Conservation (phyloP, 1,284 basidiomycete genomes). For the Lentinula novae-zelandiae region DNA sequence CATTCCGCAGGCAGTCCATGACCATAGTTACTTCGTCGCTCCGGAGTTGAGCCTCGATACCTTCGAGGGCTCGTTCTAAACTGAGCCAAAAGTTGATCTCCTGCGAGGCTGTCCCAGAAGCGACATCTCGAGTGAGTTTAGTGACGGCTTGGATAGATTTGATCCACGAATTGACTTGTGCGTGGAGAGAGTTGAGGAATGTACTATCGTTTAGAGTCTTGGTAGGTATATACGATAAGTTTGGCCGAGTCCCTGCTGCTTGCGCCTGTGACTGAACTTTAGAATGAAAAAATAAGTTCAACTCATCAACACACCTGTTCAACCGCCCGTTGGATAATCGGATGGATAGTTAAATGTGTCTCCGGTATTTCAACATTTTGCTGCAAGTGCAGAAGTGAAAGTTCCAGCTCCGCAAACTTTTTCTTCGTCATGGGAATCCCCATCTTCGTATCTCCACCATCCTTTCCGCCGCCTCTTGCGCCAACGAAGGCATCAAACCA, state of each 20-base stretch:
- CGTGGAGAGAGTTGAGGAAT: conserved; percentile 93
- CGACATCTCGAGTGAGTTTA: conserved; percentile 90
- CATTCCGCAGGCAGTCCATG: conserved; percentile 92
- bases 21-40: conserved; percentile 94
- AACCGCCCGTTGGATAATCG: conserved; percentile 84
- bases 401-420: conserved; percentile 97
- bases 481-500: conserved; percentile 98
- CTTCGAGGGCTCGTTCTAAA: conserved; percentile 90
- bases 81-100: conserved; percentile 99
- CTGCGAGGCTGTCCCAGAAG: conserved; percentile 93
- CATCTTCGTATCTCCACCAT: conserved; percentile 81
- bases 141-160: conserved; percentile 98
- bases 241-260: conserved; percentile 55
- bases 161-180: conserved; percentile 97
- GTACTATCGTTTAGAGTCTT: conserved; percentile 80
- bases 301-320: conserved; percentile 39
- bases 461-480: conserved; percentile 69
- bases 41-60: conserved; percentile 87
- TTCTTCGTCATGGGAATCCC: conserved; percentile 99
- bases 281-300: background rate
- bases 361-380: conserved; percentile 99
- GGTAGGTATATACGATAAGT: conserved; percentile 73
- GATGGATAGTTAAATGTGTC: conserved; percentile 90
- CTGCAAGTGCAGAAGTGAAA: conserved; percentile 94
- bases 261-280: conserved; percentile 36